A percentile compares a stretch with the other conserved stretches of the same genome.
Evolutionary conservation across 768 basidiomycete genomes (phyloP).

Genomic region (Termitomyces sp.): DNA sequence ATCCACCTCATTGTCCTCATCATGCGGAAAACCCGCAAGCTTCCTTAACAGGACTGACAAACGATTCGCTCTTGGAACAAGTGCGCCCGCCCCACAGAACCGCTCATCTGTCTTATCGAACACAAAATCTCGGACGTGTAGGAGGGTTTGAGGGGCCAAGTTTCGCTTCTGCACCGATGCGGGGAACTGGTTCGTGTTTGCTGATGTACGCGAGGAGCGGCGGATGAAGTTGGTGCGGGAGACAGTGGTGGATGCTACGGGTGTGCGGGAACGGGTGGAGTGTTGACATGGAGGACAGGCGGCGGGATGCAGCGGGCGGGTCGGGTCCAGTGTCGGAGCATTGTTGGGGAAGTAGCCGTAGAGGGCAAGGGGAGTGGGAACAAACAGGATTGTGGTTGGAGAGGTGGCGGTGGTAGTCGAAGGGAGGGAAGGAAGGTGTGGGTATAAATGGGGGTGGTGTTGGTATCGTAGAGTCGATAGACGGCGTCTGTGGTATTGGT

Average conservation of each 20-base stretch:
- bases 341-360: neutral
- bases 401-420: neutral
- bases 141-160: slow-evolving; percentile 12
- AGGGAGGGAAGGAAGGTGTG: neutral
- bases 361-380: neutral
- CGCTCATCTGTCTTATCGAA: slow-evolving; percentile 34
- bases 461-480: neutral
- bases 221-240: slow-evolving; percentile 12
- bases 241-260: slow-evolving; percentile 11
- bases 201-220: neutral
- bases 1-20: slow-evolving; percentile 14
- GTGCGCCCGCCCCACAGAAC: slow-evolving; percentile 36
- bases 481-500: neutral
- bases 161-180: neutral
- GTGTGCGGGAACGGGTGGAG: slow-evolving; percentile 22
- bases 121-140: slow-evolving; percentile 45
- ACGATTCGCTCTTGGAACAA: slow-evolving; percentile 39
- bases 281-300: slow-evolving; percentile 27
- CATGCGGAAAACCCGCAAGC: slow-evolving; percentile 20
- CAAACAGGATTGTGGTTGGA: slow-evolving; percentile 3
- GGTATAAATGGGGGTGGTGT: neutral
- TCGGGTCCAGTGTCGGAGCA: slow-evolving; percentile 19
- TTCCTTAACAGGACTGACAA: slow-evolving; percentile 31
- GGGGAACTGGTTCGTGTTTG: neutral
- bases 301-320: slow-evolving; percentile 15